A percentile compares a stretch with the other conserved stretches of the same genome.
These are phyloP conservation scores for Bauhinia variegata DNA, from an alignment of 306 rosid genomes.

Conservation along the genomic window DNA sequence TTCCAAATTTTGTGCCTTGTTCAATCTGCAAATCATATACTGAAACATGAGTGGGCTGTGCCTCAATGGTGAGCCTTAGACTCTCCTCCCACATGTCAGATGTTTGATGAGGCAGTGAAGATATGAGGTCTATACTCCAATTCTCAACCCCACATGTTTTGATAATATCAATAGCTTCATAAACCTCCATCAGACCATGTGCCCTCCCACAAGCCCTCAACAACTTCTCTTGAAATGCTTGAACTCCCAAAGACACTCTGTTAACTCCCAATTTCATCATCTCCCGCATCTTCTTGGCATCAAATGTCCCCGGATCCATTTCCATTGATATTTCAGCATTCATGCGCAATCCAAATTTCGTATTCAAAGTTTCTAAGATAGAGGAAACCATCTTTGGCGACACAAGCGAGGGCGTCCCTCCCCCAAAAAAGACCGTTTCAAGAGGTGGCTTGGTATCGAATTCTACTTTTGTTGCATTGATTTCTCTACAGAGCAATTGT, in stretches of 20 bases:
- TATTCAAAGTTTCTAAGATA: constrained; percentile 57
- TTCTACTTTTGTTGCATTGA: constrained; percentile 56
- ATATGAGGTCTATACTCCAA: constrained; percentile 93
- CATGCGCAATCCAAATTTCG: constrained; percentile 62
- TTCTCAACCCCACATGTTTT: constrained; percentile 69
- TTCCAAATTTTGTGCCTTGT: constrained; percentile 84
- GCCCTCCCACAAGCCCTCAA: constrained; percentile 88
- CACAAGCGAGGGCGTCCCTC: constrained; percentile 91
- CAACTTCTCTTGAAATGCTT: constrained; percentile 85
- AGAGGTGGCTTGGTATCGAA: constrained; percentile 50
- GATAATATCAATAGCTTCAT: constrained; percentile 75
- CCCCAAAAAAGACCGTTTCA: constrained; percentile 82
- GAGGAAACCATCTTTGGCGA: constrained; percentile 70
- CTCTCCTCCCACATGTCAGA: constrained; percentile 87
- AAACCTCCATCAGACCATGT: constrained; percentile 76
- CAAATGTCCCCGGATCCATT: constrained; percentile 96
- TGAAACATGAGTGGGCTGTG: constrained; percentile 77
- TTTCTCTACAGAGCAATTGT: constrained; percentile 73
- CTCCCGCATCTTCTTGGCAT: constrained; percentile 59
- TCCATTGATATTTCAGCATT: constrained; percentile 84
- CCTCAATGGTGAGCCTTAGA: constrained; percentile 66
- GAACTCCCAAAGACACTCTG: constrained; percentile 91
- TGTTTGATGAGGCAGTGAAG: constrained; percentile 86
- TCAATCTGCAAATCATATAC: constrained; percentile 93
- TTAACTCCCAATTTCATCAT: constrained; percentile 74